Percentiles rank a stretch among this genome's conserved stretches.
Conservation (phyloP, 192 early-diverging fungal genomes). For the Entrophospora sp. region DNA sequence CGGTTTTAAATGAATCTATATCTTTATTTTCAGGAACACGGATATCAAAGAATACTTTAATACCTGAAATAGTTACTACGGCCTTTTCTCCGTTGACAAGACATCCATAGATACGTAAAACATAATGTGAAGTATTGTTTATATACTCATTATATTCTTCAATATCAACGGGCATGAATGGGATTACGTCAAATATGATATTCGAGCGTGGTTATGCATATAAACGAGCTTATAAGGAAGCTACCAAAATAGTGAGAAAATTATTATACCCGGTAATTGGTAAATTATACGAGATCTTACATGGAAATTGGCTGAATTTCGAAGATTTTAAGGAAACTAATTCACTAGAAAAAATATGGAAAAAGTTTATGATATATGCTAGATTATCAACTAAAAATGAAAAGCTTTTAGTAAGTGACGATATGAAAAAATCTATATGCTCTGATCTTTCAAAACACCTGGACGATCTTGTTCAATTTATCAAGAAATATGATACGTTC, state of each 20-base stretch:
- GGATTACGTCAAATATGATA: not conserved
- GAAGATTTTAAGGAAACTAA: constrained; percentile 4
- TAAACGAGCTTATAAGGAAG: no score
- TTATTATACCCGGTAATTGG: no score
- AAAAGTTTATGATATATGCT: not conserved
- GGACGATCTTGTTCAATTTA: not conserved
- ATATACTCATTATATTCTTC: no score
- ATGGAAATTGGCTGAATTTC: no score
- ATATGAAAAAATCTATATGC: not conserved
- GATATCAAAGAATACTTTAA: constrained; percentile 1
- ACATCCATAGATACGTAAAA: no score
- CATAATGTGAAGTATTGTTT: no score
- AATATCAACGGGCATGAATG: no score
- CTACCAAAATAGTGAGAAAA: no score
- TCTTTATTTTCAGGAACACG: not conserved
- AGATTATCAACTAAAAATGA: not conserved
- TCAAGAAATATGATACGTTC: no score
- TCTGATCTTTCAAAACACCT: constrained; percentile 3
- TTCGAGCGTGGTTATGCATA: not conserved
- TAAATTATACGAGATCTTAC: no score
- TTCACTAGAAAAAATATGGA: not conserved
- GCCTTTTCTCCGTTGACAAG: no score
- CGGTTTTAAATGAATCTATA: not conserved
- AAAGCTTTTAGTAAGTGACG: not conserved
- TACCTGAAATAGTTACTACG: not conserved